A percentile compares a stretch with the other conserved stretches of the same genome.
Conservation (phyloP, 2,329 filamentous ascomycete genomes). For the Madurella fahalii region DNA sequence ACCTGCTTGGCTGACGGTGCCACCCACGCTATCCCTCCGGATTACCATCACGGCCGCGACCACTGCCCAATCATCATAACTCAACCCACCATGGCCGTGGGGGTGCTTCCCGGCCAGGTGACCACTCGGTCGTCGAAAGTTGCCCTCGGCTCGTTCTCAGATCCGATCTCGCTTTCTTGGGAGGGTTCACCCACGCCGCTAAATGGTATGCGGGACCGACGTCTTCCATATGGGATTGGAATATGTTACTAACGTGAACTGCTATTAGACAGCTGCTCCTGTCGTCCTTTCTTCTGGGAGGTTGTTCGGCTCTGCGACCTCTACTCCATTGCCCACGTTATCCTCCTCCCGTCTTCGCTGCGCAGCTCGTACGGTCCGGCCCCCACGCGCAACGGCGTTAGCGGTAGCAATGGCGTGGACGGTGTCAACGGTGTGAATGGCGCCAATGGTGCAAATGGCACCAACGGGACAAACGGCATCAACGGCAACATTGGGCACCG, state of each 20-base stretch:
- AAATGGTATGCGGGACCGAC: not conserved
- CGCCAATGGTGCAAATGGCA: not conserved
- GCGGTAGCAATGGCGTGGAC: not conserved
- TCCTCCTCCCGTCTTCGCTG: conserved; percentile 7
- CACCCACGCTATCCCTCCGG: too few species aligned
- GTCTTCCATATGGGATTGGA: too few species aligned
- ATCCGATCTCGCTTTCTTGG: not conserved
- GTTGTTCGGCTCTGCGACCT: conserved; percentile 20
- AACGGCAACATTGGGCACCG: not conserved
- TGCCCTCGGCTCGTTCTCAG: not conserved
- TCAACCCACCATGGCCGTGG: conserved; percentile 11
- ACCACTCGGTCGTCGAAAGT: not conserved
- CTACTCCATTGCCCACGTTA: conserved; percentile 18
- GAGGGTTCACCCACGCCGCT: not conserved
- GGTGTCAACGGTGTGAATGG: not conserved
- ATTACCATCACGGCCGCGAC: not conserved
- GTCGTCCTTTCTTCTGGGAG: conserved; percentile 19
- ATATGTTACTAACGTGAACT: not conserved
- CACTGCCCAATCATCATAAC: not conserved
- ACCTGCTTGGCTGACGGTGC: too few species aligned
- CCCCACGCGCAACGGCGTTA: not conserved
- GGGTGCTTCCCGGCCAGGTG: conserved; percentile 4
- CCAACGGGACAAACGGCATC: not conserved
- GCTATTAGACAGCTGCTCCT: not conserved
- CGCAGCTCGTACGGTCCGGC: not conserved